phyloP scores from a whole-genome alignment of 2,329 filamentous ascomycete genomes.

The Clonostachys chloroleuca region DNA sequence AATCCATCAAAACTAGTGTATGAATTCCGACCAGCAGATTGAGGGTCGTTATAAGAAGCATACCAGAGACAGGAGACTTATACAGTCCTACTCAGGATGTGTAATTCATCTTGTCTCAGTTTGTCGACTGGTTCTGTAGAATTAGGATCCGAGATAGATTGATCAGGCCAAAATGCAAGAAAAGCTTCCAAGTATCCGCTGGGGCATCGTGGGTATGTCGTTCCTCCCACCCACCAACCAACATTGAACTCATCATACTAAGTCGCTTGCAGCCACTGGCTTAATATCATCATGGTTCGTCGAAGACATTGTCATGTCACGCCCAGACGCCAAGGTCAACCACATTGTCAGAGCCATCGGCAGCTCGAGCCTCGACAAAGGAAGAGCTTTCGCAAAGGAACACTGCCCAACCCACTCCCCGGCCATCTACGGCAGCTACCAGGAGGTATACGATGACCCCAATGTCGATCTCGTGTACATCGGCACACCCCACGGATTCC shows the following conservation, averaged over 20 bases:
- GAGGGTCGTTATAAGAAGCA: no score
- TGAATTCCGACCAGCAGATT: no score
- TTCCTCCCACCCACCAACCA: background rate
- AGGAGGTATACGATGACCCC: conserved; percentile 30
- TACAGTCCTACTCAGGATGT: no score
- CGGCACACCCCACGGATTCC: conserved; percentile 37
- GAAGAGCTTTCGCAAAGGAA: conserved; percentile 5
- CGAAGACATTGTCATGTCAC: conserved; percentile 28
- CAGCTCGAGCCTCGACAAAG: conserved; percentile 30
- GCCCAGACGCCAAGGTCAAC: conserved; percentile 24
- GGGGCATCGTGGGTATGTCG: conserved; percentile 23
- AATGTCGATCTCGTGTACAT: conserved; percentile 39
- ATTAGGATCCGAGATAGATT: no score
- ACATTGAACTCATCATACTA: no score
- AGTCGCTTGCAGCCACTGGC: conserved; percentile 18
- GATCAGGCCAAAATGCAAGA: no score
- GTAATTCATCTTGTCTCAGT: no score
- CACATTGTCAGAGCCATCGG: conserved; percentile 37
- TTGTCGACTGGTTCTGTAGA: no score
- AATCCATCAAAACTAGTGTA: no score
- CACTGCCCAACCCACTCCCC: conserved; percentile 8
- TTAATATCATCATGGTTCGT: conserved; percentile 41
- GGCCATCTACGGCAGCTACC: conserved; percentile 30
- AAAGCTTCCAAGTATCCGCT: conserved; percentile 16
- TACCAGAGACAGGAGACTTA: no score